phyloP scores from a whole-genome alignment of 2,329 filamentous ascomycete species.

The Colletotrichum lini region DNA sequence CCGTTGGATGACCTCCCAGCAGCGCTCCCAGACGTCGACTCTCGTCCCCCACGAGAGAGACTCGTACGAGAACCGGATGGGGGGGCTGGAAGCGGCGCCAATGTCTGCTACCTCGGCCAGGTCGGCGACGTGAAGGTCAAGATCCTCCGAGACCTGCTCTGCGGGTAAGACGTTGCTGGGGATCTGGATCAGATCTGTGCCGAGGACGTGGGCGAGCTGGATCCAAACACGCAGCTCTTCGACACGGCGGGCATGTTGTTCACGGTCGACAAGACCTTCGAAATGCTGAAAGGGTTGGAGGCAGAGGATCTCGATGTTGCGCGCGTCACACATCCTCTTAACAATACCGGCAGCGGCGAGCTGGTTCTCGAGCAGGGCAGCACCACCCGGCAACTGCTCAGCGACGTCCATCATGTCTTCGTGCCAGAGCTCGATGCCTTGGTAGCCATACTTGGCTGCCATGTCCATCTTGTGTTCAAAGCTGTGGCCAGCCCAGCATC shows the following conservation, averaged over 20 bases:
- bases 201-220: slow-evolving; percentile 71
- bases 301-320: slow-evolving; percentile 72
- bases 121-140: slow-evolving; percentile 72
- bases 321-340: slow-evolving; percentile 68
- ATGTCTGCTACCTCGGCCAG: slow-evolving; percentile 77
- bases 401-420: slow-evolving; percentile 80
- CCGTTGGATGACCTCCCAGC: slow-evolving; percentile 76
- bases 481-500: slow-evolving; percentile 76
- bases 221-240: slow-evolving; percentile 80
- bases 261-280: slow-evolving; percentile 78
- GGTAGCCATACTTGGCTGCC: slow-evolving; percentile 75
- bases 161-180: slow-evolving; percentile 78
- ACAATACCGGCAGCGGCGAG: slow-evolving; percentile 72
- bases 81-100: slow-evolving; percentile 68
- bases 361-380: slow-evolving; percentile 58
- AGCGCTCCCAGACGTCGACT: slow-evolving; percentile 78
- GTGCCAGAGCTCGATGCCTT: slow-evolving; percentile 82
- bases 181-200: slow-evolving; percentile 81
- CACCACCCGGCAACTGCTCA: slow-evolving; percentile 57
- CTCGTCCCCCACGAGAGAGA: slow-evolving; percentile 80
- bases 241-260: slow-evolving; percentile 69
- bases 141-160: slow-evolving; percentile 59
- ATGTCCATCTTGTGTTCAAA: slow-evolving; percentile 78
- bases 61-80: slow-evolving; percentile 81
- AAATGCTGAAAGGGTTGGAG: slow-evolving; percentile 85